Conservation (phyloP, 2,329 filamentous ascomycete genomes). For the Macrophomina phaseolina region DNA sequence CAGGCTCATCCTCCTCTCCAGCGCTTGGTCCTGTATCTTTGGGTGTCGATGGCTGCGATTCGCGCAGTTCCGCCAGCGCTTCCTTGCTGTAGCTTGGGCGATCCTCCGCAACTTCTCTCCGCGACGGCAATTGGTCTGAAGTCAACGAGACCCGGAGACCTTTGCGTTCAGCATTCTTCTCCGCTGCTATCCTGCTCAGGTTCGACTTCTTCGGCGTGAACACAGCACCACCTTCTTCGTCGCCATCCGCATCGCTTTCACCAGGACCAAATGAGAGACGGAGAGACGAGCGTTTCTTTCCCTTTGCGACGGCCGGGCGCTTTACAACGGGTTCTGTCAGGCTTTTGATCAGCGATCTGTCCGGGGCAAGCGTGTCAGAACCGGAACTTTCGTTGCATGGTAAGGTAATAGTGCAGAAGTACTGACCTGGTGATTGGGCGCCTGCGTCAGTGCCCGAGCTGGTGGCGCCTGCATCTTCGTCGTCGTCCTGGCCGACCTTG, state of each 20-base stretch:
- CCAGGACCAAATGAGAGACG: conserved; percentile 77
- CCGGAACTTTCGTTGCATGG: neutral
- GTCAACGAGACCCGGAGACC: conserved; percentile 52
- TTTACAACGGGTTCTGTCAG: conserved; percentile 58
- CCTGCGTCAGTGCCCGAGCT: conserved; percentile 40
- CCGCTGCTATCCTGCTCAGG: conserved; percentile 67
- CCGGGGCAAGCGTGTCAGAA: conserved; percentile 28
- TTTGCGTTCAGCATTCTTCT: conserved; percentile 70
- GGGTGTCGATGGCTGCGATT: conserved; percentile 83
- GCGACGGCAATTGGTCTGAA: conserved; percentile 56
- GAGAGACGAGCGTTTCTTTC: conserved; percentile 74
- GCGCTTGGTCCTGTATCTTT: conserved; percentile 58
- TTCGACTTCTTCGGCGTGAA: conserved; percentile 68
- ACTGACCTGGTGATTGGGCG: conserved; percentile 51
- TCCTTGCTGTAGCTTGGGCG: conserved; percentile 84
- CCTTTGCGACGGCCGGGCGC: conserved; percentile 56
- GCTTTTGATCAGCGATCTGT: conserved; percentile 50
- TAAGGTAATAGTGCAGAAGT: conserved; percentile 1
- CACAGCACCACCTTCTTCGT: conserved; percentile 61
- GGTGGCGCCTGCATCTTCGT: conserved; percentile 38
- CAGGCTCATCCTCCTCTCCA: conserved; percentile 54
- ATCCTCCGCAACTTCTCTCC: conserved; percentile 57
- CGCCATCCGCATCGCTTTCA: conserved; percentile 61
- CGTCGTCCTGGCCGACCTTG: conserved; percentile 74
- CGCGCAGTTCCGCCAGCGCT: conserved; percentile 83